These are phyloP conservation scores for Hymenoscyphus occultus DNA, from an alignment of 2,329 filamentous ascomycete species.

Conservation along the genomic window DNA sequence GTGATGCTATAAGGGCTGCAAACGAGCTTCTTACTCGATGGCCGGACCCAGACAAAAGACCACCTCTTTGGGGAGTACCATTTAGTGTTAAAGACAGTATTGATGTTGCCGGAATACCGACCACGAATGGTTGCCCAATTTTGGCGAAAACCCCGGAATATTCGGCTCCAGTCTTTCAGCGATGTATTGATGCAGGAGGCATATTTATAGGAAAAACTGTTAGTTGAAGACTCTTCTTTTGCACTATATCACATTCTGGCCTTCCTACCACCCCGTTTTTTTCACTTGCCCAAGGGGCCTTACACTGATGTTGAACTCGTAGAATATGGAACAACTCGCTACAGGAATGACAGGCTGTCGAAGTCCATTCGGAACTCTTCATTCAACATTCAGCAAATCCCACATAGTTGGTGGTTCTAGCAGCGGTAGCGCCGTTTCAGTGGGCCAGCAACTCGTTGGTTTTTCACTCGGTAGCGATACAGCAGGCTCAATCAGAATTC, in stretches of 20 bases:
- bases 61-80: conserved; percentile 49
- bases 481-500: conserved; percentile 51
- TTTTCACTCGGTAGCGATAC: conserved; percentile 54
- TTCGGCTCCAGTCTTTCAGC: conserved; percentile 46
- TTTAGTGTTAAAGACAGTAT: conserved; percentile 52
- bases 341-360: conserved; percentile 55
- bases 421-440: conserved; percentile 51
- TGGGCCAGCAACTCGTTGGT: conserved; percentile 48
- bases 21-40: conserved; percentile 42
- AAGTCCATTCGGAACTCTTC: conserved; percentile 49
- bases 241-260: background rate
- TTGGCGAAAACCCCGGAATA: conserved; percentile 45
- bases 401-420: conserved; percentile 54
- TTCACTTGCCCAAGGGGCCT: background rate
- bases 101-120: conserved; percentile 45
- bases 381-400: conserved; percentile 46
- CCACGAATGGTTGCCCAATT: conserved; percentile 45
- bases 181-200: conserved; percentile 49
- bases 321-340: conserved; percentile 52
- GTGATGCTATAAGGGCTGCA: conserved; percentile 42
- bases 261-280: background rate
- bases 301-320: background rate
- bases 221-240: background rate
- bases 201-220: conserved; percentile 54
- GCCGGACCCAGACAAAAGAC: conserved; percentile 40